Evolutionary conservation across 164 flowering plant genomes (phyloP), one percentile per base, ranked within the genome.

Genomic region (Tetracentron sinense): DNA sequence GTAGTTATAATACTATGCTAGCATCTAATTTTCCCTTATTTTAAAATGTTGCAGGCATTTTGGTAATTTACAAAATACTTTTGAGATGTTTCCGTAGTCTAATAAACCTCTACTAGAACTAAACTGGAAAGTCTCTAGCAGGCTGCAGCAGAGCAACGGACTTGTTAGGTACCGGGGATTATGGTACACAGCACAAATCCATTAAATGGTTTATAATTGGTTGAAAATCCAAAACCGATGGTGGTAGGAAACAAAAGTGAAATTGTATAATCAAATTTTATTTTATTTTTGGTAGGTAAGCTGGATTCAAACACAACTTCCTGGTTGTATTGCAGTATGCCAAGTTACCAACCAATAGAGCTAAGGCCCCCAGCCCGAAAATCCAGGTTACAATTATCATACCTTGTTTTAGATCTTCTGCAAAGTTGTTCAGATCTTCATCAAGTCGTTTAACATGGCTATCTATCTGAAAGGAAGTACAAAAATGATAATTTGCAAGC

Each of bases 401-500:
- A 95, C 99, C 99, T 80, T 92, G 97, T 81, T 90, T 95, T 62
- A 95, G 78, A 81, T 95, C 99, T 73, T 95, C 99, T 25, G 92
- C 86, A 73, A 95, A 95, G 74, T 89, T 83, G 72, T 64, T 76
- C 60, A 95, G 81, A 72, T 95, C 99, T 80, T 95, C 99, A 70
- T 95, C 97, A 47, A 95, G 95, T 38, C 99, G 86, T 72, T 88
- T 95, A 44, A 95, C 77, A 72, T 95, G 99, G 74, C 97, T 85
- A 73, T 92, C 99, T 79, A 95, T 87, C 99, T 95, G 87, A 70
- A 75, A 66, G 49, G 12, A 63, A 54, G 49, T 1, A 30, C 11
- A 56, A 47, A 35, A 25, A 0, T 38, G n/a, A n/a, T n/a, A n/a
- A 38, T 38, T 38, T 38, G 14, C 8, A 1, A 8, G 44, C 44